Percentiles rank a stretch among this genome's conserved stretches.
Evolutionary conservation across 2,329 filamentous ascomycete species (phyloP).

Genomic region (Phialophora macrospora): DNA sequence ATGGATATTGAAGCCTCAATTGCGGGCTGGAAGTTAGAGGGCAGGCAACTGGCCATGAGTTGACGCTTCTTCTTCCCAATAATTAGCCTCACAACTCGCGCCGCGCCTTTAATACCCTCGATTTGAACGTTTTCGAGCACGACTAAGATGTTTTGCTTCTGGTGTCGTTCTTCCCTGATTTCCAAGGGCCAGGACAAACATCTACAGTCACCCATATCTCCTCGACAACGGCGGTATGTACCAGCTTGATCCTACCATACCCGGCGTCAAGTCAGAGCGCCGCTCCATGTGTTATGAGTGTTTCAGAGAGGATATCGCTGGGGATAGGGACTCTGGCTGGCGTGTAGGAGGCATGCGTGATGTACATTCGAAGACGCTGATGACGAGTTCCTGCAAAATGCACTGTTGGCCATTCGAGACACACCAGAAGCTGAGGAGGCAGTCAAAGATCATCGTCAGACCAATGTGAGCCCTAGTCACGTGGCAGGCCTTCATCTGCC

Average conservation of each 20-base stretch:
- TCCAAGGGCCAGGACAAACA: too few relatives aligned
- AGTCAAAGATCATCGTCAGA: too few relatives aligned
- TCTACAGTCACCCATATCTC: too few relatives aligned
- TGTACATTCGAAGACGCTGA: neutral
- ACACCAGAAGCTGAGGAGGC: too few relatives aligned
- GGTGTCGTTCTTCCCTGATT: neutral
- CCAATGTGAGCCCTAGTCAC: too few relatives aligned
- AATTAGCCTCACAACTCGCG: neutral
- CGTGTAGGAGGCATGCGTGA: neutral
- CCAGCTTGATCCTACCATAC: neutral
- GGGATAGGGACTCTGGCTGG: neutral
- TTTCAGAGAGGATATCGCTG: neutral
- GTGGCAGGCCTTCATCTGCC: too few relatives aligned
- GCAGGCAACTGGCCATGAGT: neutral
- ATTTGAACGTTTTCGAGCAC: neutral
- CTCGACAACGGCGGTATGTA: too few relatives aligned
- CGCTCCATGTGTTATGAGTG: neutral
- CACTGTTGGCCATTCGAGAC: too few relatives aligned
- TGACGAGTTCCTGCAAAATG: neutral
- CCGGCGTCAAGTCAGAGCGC: neutral
- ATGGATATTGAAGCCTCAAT: neutral
- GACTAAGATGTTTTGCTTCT: neutral
- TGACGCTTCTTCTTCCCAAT: neutral
- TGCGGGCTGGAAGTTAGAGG: neutral
- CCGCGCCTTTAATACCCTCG: neutral